A percentile compares a stretch with the other conserved stretches of the same genome.
phyloP scores from a whole-genome alignment of 805 yeast genomes.

The Candida saitoana region DNA sequence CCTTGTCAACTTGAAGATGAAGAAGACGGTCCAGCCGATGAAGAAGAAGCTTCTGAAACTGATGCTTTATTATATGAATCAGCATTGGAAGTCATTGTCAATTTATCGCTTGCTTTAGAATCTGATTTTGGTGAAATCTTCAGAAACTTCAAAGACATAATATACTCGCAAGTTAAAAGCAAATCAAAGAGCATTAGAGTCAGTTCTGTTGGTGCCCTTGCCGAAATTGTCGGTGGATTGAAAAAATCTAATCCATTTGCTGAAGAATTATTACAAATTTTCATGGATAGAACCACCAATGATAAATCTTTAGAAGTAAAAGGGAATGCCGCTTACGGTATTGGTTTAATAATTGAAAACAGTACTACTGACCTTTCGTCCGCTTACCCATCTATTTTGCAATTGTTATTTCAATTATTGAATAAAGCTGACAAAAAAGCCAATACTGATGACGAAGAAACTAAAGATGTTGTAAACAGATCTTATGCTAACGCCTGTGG shows the following conservation, averaged over 20 bases:
- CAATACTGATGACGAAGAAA: slow-evolving; percentile 57
- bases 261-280: slow-evolving; percentile 65
- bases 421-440: slow-evolving; percentile 58
- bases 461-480: slow-evolving; percentile 74
- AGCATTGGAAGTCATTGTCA: slow-evolving; percentile 79
- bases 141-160: slow-evolving; percentile 61
- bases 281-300: slow-evolving; percentile 63
- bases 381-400: slow-evolving; percentile 66
- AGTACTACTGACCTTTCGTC: slow-evolving; percentile 56
- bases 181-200: slow-evolving; percentile 71
- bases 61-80: slow-evolving; percentile 74
- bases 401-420: slow-evolving; percentile 74
- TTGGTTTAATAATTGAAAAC: slow-evolving; percentile 67
- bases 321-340: slow-evolving; percentile 94
- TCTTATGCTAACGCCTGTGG: slow-evolving; percentile 94
- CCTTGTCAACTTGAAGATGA: slow-evolving; percentile 73
- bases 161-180: slow-evolving; percentile 54
- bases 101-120: slow-evolving; percentile 72
- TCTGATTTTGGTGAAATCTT: slow-evolving; percentile 74
- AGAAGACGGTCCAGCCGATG: slow-evolving; percentile 59
- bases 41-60: slow-evolving; percentile 45
- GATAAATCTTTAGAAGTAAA: slow-evolving; percentile 83
- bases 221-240: slow-evolving; percentile 81
- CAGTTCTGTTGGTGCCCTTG: slow-evolving; percentile 81
- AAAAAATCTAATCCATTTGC: slow-evolving; percentile 61